Conservation (phyloP, 1,139 yeast genomes). For the Kurtzmaniella quercitrusa region DNA sequence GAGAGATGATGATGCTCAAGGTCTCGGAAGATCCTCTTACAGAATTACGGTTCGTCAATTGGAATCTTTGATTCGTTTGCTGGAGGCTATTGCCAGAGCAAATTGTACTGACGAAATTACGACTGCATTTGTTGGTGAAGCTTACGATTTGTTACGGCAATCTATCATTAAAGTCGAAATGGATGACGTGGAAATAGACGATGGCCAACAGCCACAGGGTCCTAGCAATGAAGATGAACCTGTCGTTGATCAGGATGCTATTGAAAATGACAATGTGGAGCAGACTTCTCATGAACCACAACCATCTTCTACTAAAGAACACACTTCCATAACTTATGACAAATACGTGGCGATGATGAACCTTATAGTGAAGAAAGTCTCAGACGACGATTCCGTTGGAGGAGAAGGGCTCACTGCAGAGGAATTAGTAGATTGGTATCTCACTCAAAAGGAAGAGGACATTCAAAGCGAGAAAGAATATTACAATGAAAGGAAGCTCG, state of each 20-base stretch:
- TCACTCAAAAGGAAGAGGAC: conserved; percentile 70
- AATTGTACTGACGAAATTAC: conserved; percentile 90
- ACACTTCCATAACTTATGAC: conserved; percentile 70
- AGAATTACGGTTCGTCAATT: conserved; percentile 96
- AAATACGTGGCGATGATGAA: conserved; percentile 84
- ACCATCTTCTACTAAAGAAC: conserved; percentile 11
- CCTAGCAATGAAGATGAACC: conserved; percentile 16
- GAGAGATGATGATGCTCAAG: conserved; percentile 90
- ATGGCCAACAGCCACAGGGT: conserved; percentile 42
- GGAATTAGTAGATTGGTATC: conserved; percentile 75
- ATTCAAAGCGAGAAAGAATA: conserved; percentile 69
- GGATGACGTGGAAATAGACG: conserved; percentile 87
- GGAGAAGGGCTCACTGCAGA: conserved; percentile 70
- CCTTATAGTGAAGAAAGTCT: conserved; percentile 65
- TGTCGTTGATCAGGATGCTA: not conserved
- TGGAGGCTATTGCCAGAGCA: conserved; percentile 97
- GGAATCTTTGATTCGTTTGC: conserved; percentile 87
- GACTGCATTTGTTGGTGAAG: conserved; percentile 87
- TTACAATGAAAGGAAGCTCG: conserved; percentile 65
- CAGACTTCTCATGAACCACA: conserved; percentile 8
- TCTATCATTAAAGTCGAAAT: conserved; percentile 92
- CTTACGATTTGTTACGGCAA: conserved; percentile 83
- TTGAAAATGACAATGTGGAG: conserved; percentile 11
- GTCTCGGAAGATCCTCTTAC: conserved; percentile 80
- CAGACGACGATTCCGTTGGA: conserved; percentile 49